Conservation (phyloP, 805 yeast genomes). For the Lipomyces kockii region DNA sequence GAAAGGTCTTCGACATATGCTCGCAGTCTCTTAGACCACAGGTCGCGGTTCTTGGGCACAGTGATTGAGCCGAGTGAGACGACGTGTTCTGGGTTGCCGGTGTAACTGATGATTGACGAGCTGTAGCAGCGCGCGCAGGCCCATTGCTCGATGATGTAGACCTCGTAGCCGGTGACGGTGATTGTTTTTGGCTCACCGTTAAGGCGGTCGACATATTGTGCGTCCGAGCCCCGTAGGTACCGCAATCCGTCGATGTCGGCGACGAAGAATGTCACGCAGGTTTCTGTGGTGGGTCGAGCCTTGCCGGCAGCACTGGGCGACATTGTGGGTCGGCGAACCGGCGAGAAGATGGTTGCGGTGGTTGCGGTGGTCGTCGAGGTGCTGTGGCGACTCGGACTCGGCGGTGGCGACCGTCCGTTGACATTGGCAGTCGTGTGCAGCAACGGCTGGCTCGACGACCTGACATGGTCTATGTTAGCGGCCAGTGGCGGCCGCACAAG, state of each 20-base stretch:
- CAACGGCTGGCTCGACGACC: not conserved
- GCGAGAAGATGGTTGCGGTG: not conserved
- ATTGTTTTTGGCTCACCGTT: not conserved
- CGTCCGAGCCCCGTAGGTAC: conserved; percentile 6
- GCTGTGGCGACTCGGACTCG: not conserved
- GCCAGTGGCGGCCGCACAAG: not conserved
- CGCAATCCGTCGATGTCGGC: conserved; percentile 14
- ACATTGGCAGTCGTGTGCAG: not conserved
- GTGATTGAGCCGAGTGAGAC: conserved; percentile 65
- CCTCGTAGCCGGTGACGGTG: conserved; percentile 73
- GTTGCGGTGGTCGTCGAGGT: not conserved
- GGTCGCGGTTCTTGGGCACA: conserved; percentile 52
- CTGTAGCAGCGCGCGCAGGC: conserved; percentile 66
- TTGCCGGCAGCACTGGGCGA: not conserved
- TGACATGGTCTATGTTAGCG: not conserved
- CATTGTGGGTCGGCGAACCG: not conserved
- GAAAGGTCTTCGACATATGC: conserved; percentile 68
- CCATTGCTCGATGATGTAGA: conserved; percentile 96
- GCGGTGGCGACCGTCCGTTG: not conserved
- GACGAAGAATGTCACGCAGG: conserved; percentile 8
- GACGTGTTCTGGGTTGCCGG: conserved; percentile 76
- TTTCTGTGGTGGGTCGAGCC: not conserved
- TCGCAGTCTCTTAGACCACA: conserved; percentile 59
- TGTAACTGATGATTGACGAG: conserved; percentile 76
- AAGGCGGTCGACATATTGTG: not conserved